Percentiles rank a stretch among this genome's conserved stretches.
Conservation (phyloP, 225 moss, liverwort and hornwort species). For the Pseudoscleropodium purum region DNA sequence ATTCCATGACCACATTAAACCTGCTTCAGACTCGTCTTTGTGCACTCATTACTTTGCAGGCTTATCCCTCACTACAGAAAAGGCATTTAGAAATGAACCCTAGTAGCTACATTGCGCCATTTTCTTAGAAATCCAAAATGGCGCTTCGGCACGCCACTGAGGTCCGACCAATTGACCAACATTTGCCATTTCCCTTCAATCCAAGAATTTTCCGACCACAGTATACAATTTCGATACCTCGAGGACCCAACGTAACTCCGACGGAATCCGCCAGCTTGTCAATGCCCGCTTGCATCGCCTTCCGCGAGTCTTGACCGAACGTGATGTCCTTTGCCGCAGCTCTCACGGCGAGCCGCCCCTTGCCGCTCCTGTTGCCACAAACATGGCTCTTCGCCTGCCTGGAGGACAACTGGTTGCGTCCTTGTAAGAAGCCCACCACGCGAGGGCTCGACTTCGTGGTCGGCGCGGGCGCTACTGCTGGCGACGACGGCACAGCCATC, state of each 20-base stretch:
- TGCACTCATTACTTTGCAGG: background rate
- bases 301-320: slow-evolving; percentile 72
- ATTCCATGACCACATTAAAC: background rate
- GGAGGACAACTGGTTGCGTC: slow-evolving; percentile 53
- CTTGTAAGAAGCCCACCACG: slow-evolving; percentile 56
- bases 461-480: background rate
- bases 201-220: background rate
- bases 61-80: background rate
- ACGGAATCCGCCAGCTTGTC: slow-evolving; percentile 89
- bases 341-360: slow-evolving; percentile 36
- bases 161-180: background rate
- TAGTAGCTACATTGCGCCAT: background rate
- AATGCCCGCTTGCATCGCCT: slow-evolving; percentile 79
- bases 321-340: slow-evolving; percentile 57
- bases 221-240: slow-evolving; percentile 25
- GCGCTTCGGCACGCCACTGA: background rate
- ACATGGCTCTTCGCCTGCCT: background rate
- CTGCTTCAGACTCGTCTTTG: background rate
- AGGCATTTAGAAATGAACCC: background rate
- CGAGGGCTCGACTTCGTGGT: slow-evolving; percentile 24
- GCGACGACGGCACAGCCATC: slow-evolving; percentile 4
- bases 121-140: background rate
- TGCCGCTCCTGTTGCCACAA: background rate
- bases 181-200: background rate
- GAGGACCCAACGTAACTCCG: slow-evolving; percentile 75